Evolutionary conservation across 148 eudicot genomes (phyloP), one percentile per base, ranked within the genome.

Genomic region (Vaccinium macrocarpon): DNA sequence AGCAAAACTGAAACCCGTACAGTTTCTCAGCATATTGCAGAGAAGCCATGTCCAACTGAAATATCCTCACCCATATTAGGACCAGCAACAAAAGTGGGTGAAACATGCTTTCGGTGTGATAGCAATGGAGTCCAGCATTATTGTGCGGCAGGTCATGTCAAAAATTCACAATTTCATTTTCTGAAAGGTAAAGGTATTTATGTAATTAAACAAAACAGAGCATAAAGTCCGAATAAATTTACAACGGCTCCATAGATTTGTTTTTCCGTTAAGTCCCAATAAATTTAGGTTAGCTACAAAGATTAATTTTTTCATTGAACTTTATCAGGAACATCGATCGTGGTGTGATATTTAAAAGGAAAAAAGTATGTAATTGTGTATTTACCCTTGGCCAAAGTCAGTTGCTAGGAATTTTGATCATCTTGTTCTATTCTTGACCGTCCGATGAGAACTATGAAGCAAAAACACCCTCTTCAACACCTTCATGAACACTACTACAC

Each of bases 401-500:
- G 25, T 10, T 66, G 8, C 18, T 27, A 14, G 75, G 18, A 71
- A 71, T 18, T 71, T 23, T 19, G 27, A 51, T 84, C 76, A 84
- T 23, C 61, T 21, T 2, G 85, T 53, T 46, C 71, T 29, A 76
- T 83, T 88, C 83, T 91, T 87, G 61, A 85, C 12, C 83, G 85
- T 76, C 48, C 85, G 82, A 14, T 66, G 84, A 23, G 82, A 87
- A 59, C 82, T 90, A 72, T 85, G 92, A 84, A 89, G 88, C 53
- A 82, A 83, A 84, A 91, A 89, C 13, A 91, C 50, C 81, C 88
- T 89, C 78, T 82, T 90, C 82, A 91, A 82, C 38, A 89, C 89
- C 84, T 85, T 89, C 68, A 91, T 80, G 11, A 89, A 79, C 74
- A 85, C 84, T 11, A 89, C 51, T 10, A 85, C 79, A 59, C 88